A percentile compares a stretch with the other conserved stretches of the same genome.
phyloP scores from a whole-genome alignment of 2,329 filamentous ascomycete species.

The Neoscytalidium dimidiatum region DNA sequence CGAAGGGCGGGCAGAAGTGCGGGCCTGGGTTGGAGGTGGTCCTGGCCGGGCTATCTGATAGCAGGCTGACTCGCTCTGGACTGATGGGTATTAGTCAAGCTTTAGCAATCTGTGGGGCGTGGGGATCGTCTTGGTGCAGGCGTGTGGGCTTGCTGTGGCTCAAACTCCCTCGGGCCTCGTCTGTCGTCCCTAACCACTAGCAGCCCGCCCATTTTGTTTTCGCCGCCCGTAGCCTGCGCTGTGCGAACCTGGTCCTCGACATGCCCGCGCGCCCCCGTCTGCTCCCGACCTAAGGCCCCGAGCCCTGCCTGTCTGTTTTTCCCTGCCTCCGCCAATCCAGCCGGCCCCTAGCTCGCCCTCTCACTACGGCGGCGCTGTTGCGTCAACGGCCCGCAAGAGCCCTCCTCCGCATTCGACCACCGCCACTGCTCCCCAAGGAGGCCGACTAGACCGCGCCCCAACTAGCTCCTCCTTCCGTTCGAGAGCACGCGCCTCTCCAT shows the following conservation, averaged over 20 bases:
- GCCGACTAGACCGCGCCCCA: not conserved
- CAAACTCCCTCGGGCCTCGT: not conserved
- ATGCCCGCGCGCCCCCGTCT: not conserved
- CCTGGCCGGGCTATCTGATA: no score
- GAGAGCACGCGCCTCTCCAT: not conserved
- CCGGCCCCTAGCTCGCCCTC: not conserved
- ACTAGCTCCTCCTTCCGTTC: not conserved
- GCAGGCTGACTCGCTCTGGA: not conserved
- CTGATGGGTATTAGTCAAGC: conserved; percentile 11
- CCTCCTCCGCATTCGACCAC: conserved; percentile 14
- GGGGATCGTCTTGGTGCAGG: conserved; percentile 1
- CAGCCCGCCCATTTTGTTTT: conserved; percentile 8
- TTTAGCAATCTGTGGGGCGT: conserved; percentile 17
- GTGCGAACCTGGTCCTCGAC: not conserved
- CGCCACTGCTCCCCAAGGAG: not conserved
- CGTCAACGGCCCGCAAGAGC: conserved; percentile 15
- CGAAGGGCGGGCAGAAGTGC: not conserved
- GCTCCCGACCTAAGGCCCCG: not conserved
- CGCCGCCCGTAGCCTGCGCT: not conserved
- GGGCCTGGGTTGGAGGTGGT: not conserved
- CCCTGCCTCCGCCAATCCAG: not conserved
- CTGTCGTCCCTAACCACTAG: not conserved
- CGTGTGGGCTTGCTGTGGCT: no score
- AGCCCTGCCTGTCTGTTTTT: not conserved
- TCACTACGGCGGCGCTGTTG: conserved; percentile 16